Conservation (phyloP, 1,284 basidiomycete genomes). For the Ceratobasidium sp. region DNA sequence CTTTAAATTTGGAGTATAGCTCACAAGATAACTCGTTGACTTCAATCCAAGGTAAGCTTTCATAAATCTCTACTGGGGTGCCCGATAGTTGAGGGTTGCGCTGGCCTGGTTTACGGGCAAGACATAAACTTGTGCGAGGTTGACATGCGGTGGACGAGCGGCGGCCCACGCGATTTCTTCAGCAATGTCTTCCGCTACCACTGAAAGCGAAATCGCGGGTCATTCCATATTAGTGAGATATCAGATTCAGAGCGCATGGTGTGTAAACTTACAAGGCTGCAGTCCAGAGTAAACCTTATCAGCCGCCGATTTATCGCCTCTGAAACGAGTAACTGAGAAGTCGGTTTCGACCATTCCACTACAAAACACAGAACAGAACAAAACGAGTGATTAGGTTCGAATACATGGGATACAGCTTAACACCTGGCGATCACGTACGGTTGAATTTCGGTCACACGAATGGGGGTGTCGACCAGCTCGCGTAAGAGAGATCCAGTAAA, state of each 20-base stretch:
- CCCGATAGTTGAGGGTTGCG: slow-evolving; percentile 53
- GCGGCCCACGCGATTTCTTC: slow-evolving; percentile 99
- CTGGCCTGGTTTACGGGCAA: slow-evolving; percentile 85
- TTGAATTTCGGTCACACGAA: slow-evolving; percentile 91
- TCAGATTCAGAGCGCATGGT: slow-evolving; percentile 28
- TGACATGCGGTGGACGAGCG: slow-evolving; percentile 84
- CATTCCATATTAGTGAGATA: not conserved
- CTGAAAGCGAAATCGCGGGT: slow-evolving; percentile 54
- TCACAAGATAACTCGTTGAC: too few species aligned
- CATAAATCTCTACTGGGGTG: slow-evolving; percentile 16
- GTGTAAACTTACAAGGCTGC: slow-evolving; percentile 69
- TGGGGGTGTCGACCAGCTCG: slow-evolving; percentile 89
- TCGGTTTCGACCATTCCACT: slow-evolving; percentile 59
- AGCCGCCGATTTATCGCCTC: slow-evolving; percentile 82
- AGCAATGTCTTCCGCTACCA: slow-evolving; percentile 86
- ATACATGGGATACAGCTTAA: not conserved
- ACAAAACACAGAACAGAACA: slow-evolving; percentile 22
- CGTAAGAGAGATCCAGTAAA: slow-evolving; percentile 86
- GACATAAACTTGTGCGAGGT: slow-evolving; percentile 82
- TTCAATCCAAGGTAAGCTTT: not conserved
- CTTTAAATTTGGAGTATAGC: too few species aligned
- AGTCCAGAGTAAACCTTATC: slow-evolving; percentile 91
- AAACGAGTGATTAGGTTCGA: not conserved
- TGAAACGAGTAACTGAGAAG: slow-evolving; percentile 89
- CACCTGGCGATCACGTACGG: slow-evolving; percentile 63